Percentiles rank a stretch among this genome's conserved stretches.
Conservation (phyloP, 257 asterid genomes). For the Ehretia macrophylla region DNA sequence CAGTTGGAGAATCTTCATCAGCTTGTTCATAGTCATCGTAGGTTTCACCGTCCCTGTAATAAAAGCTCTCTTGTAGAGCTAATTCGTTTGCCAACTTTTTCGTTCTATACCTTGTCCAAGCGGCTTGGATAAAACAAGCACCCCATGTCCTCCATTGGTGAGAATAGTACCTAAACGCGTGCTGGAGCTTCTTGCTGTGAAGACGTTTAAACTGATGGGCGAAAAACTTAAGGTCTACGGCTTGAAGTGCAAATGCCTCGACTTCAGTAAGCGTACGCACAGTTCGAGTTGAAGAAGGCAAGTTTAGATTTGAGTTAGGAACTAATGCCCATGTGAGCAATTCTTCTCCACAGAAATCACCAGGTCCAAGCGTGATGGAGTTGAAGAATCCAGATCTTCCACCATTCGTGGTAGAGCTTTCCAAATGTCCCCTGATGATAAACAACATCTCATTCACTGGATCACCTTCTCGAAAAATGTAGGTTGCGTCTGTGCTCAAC, state of each 20-base stretch:
- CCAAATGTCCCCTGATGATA: conserved; percentile 80
- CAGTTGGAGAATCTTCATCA: conserved; percentile 9
- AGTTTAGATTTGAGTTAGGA: conserved; percentile 61
- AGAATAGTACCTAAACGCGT: conserved; percentile 83
- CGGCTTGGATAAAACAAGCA: conserved; percentile 68
- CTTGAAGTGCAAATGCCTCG: conserved; percentile 81
- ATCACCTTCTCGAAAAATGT: conserved; percentile 73
- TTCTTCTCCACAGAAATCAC: conserved; percentile 95
- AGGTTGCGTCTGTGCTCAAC: conserved; percentile 65
- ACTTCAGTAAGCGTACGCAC: conserved; percentile 80
- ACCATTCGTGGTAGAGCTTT: conserved; percentile 89
- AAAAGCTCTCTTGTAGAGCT: conserved; percentile 36
- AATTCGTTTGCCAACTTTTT: conserved; percentile 59
- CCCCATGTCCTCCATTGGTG: conserved; percentile 98
- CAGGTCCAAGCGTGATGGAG: conserved; percentile 67
- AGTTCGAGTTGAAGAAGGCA: conserved; percentile 79
- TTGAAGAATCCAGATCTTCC: conserved; percentile 90
- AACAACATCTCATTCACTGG: conserved; percentile 88
- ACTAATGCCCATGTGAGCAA: conserved; percentile 89
- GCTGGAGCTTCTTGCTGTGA: conserved; percentile 89
- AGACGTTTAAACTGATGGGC: conserved; percentile 81
- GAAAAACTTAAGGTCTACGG: conserved; percentile 82
- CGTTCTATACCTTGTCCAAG: conserved; percentile 70
- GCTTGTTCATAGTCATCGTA: conserved; percentile 8
- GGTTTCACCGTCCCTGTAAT: conserved; percentile 1